Conservation (phyloP, 2,329 filamentous ascomycete species). For the Cordyceps sp. region DNA sequence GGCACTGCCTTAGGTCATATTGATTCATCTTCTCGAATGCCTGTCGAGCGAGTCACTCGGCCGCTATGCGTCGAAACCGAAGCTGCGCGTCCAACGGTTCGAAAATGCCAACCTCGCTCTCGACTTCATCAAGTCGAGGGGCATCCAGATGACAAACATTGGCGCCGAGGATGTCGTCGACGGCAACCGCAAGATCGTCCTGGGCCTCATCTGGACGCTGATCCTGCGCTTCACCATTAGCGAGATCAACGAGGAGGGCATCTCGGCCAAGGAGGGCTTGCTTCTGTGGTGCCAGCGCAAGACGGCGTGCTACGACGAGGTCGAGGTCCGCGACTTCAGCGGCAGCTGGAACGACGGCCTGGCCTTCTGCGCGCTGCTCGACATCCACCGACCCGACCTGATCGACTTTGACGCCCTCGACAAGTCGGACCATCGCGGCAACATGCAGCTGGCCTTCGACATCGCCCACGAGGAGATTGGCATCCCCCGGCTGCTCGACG, state of each 20-base stretch:
- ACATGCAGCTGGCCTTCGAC: conserved; percentile 97
- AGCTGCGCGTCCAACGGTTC: conserved; percentile 89
- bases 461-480: conserved; percentile 93
- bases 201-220: conserved; percentile 94
- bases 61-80: conserved; percentile 90
- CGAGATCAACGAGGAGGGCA: conserved; percentile 94
- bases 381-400: conserved; percentile 91
- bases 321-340: conserved; percentile 90
- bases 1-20: conserved; percentile 48
- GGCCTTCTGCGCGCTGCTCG: conserved; percentile 87
- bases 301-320: conserved; percentile 95
- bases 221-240: conserved; percentile 97
- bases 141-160: conserved; percentile 97
- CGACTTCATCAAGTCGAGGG: conserved; percentile 77
- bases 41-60: conserved; percentile 88
- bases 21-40: conserved; percentile 95
- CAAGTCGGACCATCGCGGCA: conserved; percentile 84
- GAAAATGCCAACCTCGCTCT: conserved; percentile 96
- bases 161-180: conserved; percentile 97
- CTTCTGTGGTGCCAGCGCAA: conserved; percentile 96
- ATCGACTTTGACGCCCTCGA: conserved; percentile 94
- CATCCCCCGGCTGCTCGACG: conserved; percentile 87
- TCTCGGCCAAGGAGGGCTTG: conserved; percentile 93
- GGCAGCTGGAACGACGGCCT: conserved; percentile 94
- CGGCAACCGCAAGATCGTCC: conserved; percentile 91